Evolutionary conservation across 2,329 filamentous ascomycete genomes (phyloP).

Genomic region (Cladorrhinum sp.): DNA sequence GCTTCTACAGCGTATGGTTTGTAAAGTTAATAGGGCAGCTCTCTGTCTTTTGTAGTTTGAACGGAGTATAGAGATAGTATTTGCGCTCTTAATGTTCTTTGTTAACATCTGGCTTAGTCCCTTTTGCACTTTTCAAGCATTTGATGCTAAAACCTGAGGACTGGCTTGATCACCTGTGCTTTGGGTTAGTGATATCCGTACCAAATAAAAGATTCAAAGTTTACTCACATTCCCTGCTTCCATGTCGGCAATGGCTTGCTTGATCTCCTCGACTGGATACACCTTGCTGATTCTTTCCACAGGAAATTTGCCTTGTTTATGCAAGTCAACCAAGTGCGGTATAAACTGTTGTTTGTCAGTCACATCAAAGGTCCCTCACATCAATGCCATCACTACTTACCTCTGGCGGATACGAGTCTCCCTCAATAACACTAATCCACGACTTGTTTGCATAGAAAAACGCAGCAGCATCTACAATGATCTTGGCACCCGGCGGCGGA

Average conservation of each 20-base stretch:
- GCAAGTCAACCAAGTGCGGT: conserved; percentile 32
- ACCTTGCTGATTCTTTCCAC: conserved; percentile 34
- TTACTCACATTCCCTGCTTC: conserved; percentile 24
- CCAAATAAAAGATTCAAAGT: neutral
- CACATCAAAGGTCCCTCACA: neutral
- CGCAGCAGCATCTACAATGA: conserved; percentile 18
- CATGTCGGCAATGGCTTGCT: conserved; percentile 28
- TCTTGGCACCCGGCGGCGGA: conserved; percentile 26
- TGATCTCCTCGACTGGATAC: conserved; percentile 29
- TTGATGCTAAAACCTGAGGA: conserved; percentile 14
- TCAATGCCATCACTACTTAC: conserved; percentile 7
- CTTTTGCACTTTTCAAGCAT: too few species aligned
- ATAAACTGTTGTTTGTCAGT: conserved; percentile 30
- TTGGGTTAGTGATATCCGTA: too few species aligned
- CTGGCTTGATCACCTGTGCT: conserved; percentile 17
- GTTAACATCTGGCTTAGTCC: too few species aligned
- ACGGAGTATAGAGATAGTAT: too few species aligned
- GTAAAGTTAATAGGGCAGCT: too few species aligned
- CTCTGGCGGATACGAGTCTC: conserved; percentile 30
- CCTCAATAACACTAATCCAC: conserved; percentile 34
- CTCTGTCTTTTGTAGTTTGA: too few species aligned
- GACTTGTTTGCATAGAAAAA: conserved; percentile 32
- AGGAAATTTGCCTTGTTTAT: conserved; percentile 34
- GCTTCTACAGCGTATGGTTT: too few species aligned
- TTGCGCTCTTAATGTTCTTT: too few species aligned